Percentiles rank a stretch among this genome's conserved stretches.
These are phyloP conservation scores for Typha latifolia DNA, from an alignment of 176 grass and related monocot genomes.

Conservation along the genomic window DNA sequence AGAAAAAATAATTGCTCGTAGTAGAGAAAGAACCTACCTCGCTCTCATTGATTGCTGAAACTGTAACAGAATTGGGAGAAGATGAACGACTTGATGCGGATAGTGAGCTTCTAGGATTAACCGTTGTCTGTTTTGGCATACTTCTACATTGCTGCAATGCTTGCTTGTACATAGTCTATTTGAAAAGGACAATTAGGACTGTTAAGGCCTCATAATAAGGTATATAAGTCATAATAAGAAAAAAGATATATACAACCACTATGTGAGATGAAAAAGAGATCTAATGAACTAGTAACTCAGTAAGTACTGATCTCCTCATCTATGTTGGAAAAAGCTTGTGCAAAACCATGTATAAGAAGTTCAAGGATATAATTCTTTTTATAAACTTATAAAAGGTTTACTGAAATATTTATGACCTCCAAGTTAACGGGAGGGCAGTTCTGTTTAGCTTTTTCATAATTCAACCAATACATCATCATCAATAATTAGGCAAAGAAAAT, in stretches of 20 bases:
- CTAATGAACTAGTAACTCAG: too few species aligned
- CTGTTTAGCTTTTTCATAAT: not conserved
- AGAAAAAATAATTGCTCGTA: not conserved
- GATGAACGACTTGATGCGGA: conserved; percentile 51
- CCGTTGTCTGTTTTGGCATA: conserved; percentile 59
- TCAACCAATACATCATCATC: not conserved
- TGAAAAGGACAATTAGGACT: conserved; percentile 1
- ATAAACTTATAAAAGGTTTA: too few species aligned
- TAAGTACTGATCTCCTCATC: too few species aligned
- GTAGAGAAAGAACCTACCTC: conserved; percentile 39
- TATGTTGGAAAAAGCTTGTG: too few species aligned
- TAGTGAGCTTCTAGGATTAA: conserved; percentile 52
- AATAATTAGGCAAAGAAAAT: not conserved
- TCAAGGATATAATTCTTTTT: too few species aligned
- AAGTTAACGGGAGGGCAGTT: too few species aligned
- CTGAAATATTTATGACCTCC: too few species aligned
- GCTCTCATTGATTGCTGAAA: conserved; percentile 62
- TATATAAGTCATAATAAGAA: not conserved
- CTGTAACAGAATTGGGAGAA: conserved; percentile 73
- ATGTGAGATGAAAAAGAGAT: too few species aligned
- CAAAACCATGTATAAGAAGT: too few species aligned
- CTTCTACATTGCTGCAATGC: conserved; percentile 69
- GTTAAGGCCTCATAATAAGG: not conserved
- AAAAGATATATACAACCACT: not conserved
- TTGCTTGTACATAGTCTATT: conserved; percentile 76